phyloP scores from a whole-genome alignment of 169 alveolate genomes.

The Perkinsus marinus region DNA sequence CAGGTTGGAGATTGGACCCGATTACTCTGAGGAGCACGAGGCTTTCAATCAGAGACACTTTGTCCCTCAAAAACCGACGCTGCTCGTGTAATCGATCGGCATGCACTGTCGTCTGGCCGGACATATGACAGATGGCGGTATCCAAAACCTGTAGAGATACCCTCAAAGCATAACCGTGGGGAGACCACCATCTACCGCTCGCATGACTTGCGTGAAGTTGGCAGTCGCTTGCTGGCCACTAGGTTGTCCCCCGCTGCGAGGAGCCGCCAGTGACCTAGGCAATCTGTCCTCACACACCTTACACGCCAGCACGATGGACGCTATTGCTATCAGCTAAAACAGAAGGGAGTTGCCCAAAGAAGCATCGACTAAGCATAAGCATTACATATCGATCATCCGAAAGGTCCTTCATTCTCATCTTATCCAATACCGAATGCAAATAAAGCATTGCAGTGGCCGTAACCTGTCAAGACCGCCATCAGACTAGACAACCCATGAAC shows the following conservation, averaged over 20 bases:
- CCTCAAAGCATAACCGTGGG: background rate
- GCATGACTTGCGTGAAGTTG: background rate
- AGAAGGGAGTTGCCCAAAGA: background rate
- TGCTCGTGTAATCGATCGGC: background rate
- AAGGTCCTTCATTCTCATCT: background rate
- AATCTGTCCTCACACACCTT: background rate
- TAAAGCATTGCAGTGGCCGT: background rate
- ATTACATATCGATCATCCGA: background rate
- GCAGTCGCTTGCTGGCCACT: background rate
- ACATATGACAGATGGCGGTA: background rate
- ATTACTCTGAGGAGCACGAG: background rate
- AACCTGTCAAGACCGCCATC: background rate
- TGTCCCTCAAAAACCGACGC: background rate
- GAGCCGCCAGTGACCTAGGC: background rate
- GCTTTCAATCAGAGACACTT: background rate
- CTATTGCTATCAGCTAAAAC: background rate
- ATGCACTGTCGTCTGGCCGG: background rate
- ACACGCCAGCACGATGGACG: background rate
- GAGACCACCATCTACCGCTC: background rate
- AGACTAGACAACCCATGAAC: background rate
- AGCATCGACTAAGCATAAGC: background rate
- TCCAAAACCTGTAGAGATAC: background rate
- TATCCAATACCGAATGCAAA: background rate
- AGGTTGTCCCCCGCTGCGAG: background rate
- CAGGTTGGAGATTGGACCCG: background rate